Evolutionary conservation across 2,329 filamentous ascomycete genomes (phyloP).

Genomic region (Aspergillus niger): DNA sequence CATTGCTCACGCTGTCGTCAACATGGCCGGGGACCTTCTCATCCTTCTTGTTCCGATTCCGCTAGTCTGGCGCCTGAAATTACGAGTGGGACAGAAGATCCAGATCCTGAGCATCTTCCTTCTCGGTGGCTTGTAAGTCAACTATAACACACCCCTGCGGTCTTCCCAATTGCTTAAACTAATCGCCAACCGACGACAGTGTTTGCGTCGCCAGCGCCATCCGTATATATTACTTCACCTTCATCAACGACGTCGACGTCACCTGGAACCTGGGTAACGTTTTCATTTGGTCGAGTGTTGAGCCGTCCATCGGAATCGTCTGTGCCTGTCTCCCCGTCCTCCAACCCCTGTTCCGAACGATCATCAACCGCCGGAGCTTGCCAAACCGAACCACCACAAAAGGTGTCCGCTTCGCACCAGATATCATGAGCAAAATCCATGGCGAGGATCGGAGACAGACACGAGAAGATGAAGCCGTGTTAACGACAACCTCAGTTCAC

Average conservation of each 20-base stretch:
- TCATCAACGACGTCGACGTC: conserved; percentile 18
- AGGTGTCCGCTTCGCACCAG: neutral
- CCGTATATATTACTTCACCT: conserved; percentile 20
- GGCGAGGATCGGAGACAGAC: neutral
- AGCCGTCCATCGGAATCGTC: conserved; percentile 26
- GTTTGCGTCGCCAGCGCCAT: conserved; percentile 24
- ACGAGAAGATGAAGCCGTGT: conserved; percentile 1
- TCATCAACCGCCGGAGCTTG: neutral
- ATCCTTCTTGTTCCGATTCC: conserved; percentile 22
- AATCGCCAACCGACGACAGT: neutral
- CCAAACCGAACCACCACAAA: neutral
- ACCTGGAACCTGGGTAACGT: conserved; percentile 24
- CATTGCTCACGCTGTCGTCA: conserved; percentile 20
- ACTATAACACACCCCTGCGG: neutral
- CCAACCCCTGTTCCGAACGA: conserved; percentile 16
- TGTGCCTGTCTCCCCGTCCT: conserved; percentile 25
- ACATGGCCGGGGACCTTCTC: conserved; percentile 20
- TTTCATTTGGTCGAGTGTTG: conserved; percentile 26
- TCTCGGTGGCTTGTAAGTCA: conserved; percentile 22
- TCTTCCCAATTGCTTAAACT: neutral
- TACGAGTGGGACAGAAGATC: conserved; percentile 15
- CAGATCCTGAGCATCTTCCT: conserved; percentile 21
- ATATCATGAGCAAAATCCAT: conserved; percentile 6
- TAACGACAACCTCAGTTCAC: neutral
- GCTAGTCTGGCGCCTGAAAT: conserved; percentile 22